phyloP scores from a whole-genome alignment of 306 rosid species.

The Mimosa bimucronata region DNA sequence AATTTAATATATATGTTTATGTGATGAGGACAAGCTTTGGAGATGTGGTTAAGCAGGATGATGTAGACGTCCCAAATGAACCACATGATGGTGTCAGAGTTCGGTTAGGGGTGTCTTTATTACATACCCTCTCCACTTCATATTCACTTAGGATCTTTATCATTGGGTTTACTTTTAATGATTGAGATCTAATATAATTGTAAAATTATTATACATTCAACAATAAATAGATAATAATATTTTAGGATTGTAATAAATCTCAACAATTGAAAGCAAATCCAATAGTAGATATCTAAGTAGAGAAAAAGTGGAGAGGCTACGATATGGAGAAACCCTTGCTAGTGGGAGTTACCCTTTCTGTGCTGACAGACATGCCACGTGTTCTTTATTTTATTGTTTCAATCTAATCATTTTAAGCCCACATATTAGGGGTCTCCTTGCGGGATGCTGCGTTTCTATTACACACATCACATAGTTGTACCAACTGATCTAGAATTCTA shows the following conservation, averaged over 20 bases:
- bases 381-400: not conserved
- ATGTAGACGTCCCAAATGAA: slow-evolving; percentile 38
- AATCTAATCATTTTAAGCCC: not conserved
- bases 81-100: slow-evolving; percentile 41
- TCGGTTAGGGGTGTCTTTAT: too few species aligned
- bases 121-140: too few species aligned
- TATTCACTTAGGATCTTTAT: too few species aligned
- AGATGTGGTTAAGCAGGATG: slow-evolving; percentile 20
- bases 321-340: too few species aligned
- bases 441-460: not conserved
- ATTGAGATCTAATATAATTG: too few species aligned
- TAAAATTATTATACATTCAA: too few species aligned
- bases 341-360: not conserved
- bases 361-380: slow-evolving; percentile 45
- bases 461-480: not conserved
- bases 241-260: too few species aligned
- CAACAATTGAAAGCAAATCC: too few species aligned
- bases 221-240: too few species aligned
- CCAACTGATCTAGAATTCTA: not conserved
- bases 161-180: too few species aligned
- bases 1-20: not conserved
- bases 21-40: slow-evolving; percentile 5
- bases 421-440: not conserved
- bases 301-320: too few species aligned
- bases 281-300: too few species aligned